These are phyloP conservation scores for Boletus albobrunnescens DNA, from an alignment of 1,284 basidiomycete genomes.

Conservation along the genomic window DNA sequence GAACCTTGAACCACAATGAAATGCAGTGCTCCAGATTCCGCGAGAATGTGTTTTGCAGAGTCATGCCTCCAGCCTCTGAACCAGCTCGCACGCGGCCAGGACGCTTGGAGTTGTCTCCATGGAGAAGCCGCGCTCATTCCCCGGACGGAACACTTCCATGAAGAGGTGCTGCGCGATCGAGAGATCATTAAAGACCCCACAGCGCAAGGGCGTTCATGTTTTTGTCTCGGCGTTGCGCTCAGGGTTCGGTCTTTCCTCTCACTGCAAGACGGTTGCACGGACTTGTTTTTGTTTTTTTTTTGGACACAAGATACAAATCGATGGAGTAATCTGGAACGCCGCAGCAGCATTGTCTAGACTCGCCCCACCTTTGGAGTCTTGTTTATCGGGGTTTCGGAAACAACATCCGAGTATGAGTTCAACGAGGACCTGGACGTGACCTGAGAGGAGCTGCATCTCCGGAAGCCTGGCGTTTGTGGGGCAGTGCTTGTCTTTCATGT, in stretches of 20 bases:
- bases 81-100: slow-evolving; percentile 48
- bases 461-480: slow-evolving; percentile 5
- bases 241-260: slow-evolving; percentile 42
- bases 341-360: slow-evolving; percentile 42
- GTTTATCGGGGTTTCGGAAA: slow-evolving; percentile 79
- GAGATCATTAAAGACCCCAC: slow-evolving; percentile 66
- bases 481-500: slow-evolving; percentile 13
- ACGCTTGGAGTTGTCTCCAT: slow-evolving; percentile 21
- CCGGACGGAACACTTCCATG: slow-evolving; percentile 59
- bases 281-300: slow-evolving; percentile 2
- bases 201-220: slow-evolving; percentile 56
- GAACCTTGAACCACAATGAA: slow-evolving; percentile 10
- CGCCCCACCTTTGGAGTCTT: slow-evolving; percentile 73
- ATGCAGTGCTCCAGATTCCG: slow-evolving; percentile 39
- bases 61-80: slow-evolving; percentile 78
- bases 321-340: slow-evolving; percentile 78
- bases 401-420: slow-evolving; percentile 73
- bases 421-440: slow-evolving; percentile 80
- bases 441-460: slow-evolving; percentile 55
- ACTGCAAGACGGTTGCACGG: slow-evolving; percentile 1
- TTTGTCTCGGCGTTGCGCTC: slow-evolving; percentile 72
- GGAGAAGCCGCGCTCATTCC: slow-evolving; percentile 34
- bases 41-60: slow-evolving; percentile 62
- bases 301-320: slow-evolving; percentile 62
- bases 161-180: slow-evolving; percentile 71